Percentiles rank a stretch among this genome's conserved stretches.
These are phyloP conservation scores for Tricholomella constricta DNA, from an alignment of 768 basidiomycete species.

Conservation along the genomic window DNA sequence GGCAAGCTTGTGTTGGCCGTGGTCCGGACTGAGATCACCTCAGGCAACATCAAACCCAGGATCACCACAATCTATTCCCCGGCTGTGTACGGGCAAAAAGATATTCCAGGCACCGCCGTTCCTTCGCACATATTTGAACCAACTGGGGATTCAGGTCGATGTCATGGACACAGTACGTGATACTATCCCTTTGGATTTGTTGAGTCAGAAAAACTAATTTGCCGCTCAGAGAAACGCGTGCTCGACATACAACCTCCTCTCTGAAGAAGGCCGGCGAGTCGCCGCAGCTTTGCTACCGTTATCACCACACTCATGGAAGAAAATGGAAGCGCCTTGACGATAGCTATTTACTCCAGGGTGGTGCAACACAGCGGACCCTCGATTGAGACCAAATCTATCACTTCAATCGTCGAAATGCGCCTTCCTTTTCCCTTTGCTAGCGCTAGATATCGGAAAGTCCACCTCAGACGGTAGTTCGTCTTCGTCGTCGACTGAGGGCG, in stretches of 20 bases:
- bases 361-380: no score
- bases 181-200: not conserved
- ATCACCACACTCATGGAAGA: constrained; percentile 54
- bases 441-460: constrained; percentile 26
- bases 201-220: constrained; percentile 1
- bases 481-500: constrained; percentile 62
- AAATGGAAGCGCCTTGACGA: constrained; percentile 22
- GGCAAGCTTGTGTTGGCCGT: no score
- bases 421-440: constrained; percentile 67
- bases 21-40: no score
- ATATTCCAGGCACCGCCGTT: constrained; percentile 69
- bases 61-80: no score
- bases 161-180: constrained; percentile 80
- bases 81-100: constrained; percentile 79
- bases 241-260: constrained; percentile 90
- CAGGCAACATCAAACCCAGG: no score
- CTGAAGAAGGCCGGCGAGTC: constrained; percentile 92
- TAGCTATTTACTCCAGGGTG: not conserved
- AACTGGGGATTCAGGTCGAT: constrained; percentile 85
- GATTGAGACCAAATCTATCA: not conserved
- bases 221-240: constrained; percentile 81
- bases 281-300: constrained; percentile 88
- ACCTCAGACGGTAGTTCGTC: constrained; percentile 48
- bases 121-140: constrained; percentile 66
- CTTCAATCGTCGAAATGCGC: constrained; percentile 35